Base-by-base conservation (phyloP, 164 flowering plant species). In the Annona cherimola region DNA sequence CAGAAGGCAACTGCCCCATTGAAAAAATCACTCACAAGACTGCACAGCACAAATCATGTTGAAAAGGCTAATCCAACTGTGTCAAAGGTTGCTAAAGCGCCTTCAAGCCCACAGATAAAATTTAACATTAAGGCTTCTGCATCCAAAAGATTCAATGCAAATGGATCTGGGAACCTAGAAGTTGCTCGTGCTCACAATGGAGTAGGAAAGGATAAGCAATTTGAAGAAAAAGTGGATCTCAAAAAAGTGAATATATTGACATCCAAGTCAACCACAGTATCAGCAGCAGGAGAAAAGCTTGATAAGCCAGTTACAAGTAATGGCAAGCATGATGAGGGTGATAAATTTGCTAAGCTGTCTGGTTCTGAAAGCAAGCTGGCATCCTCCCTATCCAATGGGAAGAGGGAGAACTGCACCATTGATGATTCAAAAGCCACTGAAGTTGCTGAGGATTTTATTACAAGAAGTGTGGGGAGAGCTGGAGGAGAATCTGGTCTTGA, bases 61-160 rank as follows among this genome's bases (percentile, higher is more conserved):
- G 74, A 45, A 63, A 81, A 76, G 73, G 82, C 71, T 73, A 26
- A 26, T 3, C 68, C 75, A 14, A 60, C 68, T 20, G 42, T 66
- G 44, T 71, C 80, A 67, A 85, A 85, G 76, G 80, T 61, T 75
- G 87, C 74, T 54, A 83, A 85, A 71, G 79, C 71, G 55, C 75
- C 80, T 77, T 81, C 84, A 45, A 72, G 59, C 55, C 75, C 82
- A 20, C 77, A 66, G 9, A 68, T 79, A 41, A 87, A 81, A 73
- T 81, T 86, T 60, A 74, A 76, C 70, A 61, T 69, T 59, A 86
- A 82, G 43, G 76, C 68, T 18, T 61, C 81, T 66, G 77, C 76
- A 68, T 62, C 84, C 43, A 83, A 76, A 76, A 80, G 72, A 55
- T 74, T 73, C 67, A 63, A 83, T 74, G 77, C 79, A 74, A 75